phyloP scores from a whole-genome alignment of 805 yeast genomes.

The Suhomyces vadensis region DNA sequence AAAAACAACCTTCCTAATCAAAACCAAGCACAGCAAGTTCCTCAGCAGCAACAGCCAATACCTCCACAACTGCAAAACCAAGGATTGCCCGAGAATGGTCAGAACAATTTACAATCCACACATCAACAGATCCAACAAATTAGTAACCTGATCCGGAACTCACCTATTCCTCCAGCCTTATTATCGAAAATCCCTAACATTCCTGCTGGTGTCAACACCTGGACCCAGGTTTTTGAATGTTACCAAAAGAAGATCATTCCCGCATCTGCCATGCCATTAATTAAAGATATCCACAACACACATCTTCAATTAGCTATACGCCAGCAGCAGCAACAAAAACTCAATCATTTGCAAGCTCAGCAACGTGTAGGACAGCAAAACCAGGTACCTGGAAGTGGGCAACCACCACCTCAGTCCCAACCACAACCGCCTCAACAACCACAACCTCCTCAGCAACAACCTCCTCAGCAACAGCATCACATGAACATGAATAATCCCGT shows the following conservation, averaged over 20 bases:
- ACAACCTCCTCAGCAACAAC: conserved; percentile 13
- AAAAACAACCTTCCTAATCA: conserved; percentile 6
- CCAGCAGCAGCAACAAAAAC: conserved; percentile 47
- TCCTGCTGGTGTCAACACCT: conserved; percentile 77
- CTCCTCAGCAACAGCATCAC: conserved; percentile 13
- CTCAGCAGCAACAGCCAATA: conserved; percentile 9
- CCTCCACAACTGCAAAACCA: conserved; percentile 8
- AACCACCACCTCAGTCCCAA: conserved; percentile 8
- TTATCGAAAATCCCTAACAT: conserved; percentile 68
- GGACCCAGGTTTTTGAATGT: conserved; percentile 75
- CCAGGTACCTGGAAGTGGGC: conserved; percentile 7
- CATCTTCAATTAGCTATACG: conserved; percentile 61
- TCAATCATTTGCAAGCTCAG: conserved; percentile 25
- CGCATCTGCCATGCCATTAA: conserved; percentile 54
- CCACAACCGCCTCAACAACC: conserved; percentile 16
- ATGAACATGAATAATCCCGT: conserved; percentile 7
- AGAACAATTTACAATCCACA: conserved; percentile 10
- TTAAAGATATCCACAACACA: conserved; percentile 66
- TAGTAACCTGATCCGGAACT: conserved; percentile 50
- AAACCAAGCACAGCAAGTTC: conserved; percentile 4
- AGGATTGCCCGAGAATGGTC: conserved; percentile 12
- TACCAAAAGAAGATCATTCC: conserved; percentile 59
- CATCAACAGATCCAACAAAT: conserved; percentile 43
- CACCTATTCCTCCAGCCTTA: conserved; percentile 71
- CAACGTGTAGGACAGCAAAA: conserved; percentile 11